Percentiles rank a stretch among this genome's conserved stretches.
phyloP scores from a whole-genome alignment of 129 eudicot species.

The Lonicera japonica region DNA sequence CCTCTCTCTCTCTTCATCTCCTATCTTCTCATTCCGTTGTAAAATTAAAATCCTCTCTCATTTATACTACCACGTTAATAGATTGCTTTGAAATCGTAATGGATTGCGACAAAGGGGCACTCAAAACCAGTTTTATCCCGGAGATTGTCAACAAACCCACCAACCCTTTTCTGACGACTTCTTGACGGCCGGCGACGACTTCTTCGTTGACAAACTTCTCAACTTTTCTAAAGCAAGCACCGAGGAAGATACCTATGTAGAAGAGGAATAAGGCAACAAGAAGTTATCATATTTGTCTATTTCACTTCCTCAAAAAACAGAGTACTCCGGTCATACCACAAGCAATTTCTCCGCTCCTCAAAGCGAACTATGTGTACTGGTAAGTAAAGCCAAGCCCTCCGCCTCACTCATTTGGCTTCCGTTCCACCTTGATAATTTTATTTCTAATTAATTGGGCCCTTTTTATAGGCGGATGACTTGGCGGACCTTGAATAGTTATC shows the following conservation, averaged over 20 bases:
- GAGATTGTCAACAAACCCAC: slow-evolving; percentile 15
- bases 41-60: background rate
- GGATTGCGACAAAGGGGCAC: slow-evolving; percentile 51
- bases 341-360: too few species aligned
- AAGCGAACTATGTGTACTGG: too few species aligned
- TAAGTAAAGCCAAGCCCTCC: too few species aligned
- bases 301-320: background rate
- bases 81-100: background rate
- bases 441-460: background rate
- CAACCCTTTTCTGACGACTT: slow-evolving; percentile 32
- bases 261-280: slow-evolving; percentile 3
- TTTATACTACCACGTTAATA: background rate
- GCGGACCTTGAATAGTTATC: slow-evolving; percentile 74
- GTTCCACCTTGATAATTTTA: background rate
- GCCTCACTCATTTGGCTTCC: too few species aligned
- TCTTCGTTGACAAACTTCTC: slow-evolving; percentile 66
- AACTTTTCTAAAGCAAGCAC: slow-evolving; percentile 66
- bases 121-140: slow-evolving; percentile 37
- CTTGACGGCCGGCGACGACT: slow-evolving; percentile 37
- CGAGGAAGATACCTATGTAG: too few species aligned
- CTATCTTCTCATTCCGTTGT: too few species aligned
- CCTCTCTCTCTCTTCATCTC: background rate
- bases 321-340: too few species aligned
- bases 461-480: slow-evolving; percentile 54
- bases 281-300: too few species aligned